Evolutionary conservation across 83 land plant species (phyloP), one percentile per base, ranked within the genome.

Genomic region (Thuja plicata): DNA sequence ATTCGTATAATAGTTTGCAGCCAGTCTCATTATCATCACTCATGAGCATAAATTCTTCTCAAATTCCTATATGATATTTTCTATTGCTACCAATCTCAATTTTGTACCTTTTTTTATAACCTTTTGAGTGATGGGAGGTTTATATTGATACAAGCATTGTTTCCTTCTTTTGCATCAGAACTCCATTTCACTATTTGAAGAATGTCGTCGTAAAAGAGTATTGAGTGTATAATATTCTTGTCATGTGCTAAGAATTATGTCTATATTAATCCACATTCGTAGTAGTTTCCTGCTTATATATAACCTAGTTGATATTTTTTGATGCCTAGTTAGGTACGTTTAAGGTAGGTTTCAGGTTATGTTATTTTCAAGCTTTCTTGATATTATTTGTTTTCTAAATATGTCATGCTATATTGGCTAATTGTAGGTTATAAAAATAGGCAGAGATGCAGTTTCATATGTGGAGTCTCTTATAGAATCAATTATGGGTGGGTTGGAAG

Each of bases 401-500:
- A 37, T 21, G 16, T 45, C 41, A 38, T 89, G 30, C 21, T 76
- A 24, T 62, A 55, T 12, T 86, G 46, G 32, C 86, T 70, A 80
- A 19, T 43, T 90, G 90, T 92, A 98, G 99, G 87, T 95, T 35
- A 92, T 94, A 89, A 97, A 90, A 93, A 91, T 99, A 87, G 99
- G 98, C 7, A 92, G 97, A 70, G 99, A 99, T 92, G 98, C 99
- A 38, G 94, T 99, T 40, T 89, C 96, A 38, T 99, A 99, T 90
- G 98, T 97, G 21, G 99, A 99, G 85, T 96, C 99, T 38, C 94
- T 99, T 41, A 94, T 99, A 85, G 99, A 99, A 88, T 95, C 98
- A 11, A 97, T 99, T 88, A 99, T 99, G 99, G 98, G 98, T 78
- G 99, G 99, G 66, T 88, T 99, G 92, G 99, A 97, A 92, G 99